Percentiles rank a stretch among this genome's conserved stretches.
Conservation (phyloP, 164 flowering plant genomes). For the Vitis labrusca region DNA sequence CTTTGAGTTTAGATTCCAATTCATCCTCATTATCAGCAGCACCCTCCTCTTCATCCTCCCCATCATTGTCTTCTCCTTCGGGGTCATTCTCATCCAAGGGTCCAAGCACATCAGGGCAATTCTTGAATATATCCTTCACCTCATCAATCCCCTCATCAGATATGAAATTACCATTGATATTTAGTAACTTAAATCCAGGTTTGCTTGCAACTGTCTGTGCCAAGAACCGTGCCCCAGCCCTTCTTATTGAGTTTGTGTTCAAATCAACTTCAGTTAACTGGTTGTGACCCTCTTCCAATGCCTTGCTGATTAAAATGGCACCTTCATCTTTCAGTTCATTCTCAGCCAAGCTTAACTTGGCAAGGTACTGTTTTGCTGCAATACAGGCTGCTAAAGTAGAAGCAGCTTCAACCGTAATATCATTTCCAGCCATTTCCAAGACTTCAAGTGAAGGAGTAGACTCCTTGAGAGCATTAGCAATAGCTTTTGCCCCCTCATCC, state of each 20-base stretch:
- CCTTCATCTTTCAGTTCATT: constrained; percentile 77
- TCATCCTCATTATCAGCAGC: constrained; percentile 35
- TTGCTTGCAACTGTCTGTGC: constrained; percentile 48
- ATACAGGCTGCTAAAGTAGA: constrained; percentile 47
- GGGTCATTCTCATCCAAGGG: constrained; percentile 73
- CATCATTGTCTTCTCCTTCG: constrained; percentile 62
- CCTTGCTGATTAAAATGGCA: constrained; percentile 46
- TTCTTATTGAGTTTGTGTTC: constrained; percentile 50
- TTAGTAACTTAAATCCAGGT: constrained; percentile 50
- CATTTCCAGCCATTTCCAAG: constrained; percentile 70
- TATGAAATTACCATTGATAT: constrained; percentile 58
- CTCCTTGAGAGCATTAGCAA: constrained; percentile 50
- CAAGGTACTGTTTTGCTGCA: constrained; percentile 43
- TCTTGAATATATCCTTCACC: constrained; percentile 45
- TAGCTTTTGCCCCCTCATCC: constrained; percentile 58
- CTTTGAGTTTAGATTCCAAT: constrained; percentile 46
- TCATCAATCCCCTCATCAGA: constrained; percentile 69
- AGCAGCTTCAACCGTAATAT: constrained; percentile 50
- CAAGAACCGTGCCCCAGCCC: constrained; percentile 55
- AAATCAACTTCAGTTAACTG: constrained; percentile 59
- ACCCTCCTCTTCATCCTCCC: constrained; percentile 41
- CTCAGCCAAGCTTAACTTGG: constrained; percentile 53
- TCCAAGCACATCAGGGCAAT: constrained; percentile 39
- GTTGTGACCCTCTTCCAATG: constrained; percentile 42
- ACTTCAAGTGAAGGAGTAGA: constrained; percentile 61